Evolutionary conservation across 1,139 yeast genomes (phyloP).

Genomic region (Arxiozyma telluris): DNA sequence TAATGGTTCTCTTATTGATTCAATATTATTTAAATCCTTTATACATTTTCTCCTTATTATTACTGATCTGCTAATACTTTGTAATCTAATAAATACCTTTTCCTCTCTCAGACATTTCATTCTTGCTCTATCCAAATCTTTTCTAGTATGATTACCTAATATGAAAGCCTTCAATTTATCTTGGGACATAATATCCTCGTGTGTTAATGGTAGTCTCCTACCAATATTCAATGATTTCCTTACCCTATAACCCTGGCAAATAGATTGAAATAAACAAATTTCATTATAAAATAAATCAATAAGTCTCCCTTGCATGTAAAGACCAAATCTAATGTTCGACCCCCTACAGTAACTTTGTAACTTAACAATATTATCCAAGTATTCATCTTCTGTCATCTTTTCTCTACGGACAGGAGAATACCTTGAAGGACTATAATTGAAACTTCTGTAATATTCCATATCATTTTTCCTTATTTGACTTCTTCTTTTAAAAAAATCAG

Average conservation of each 20-base stretch:
- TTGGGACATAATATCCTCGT: background rate
- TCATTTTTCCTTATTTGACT: slow-evolving; percentile 23
- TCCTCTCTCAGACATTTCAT: slow-evolving; percentile 6
- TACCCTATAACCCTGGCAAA: slow-evolving; percentile 26
- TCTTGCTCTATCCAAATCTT: slow-evolving; percentile 5
- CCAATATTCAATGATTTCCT: slow-evolving; percentile 11
- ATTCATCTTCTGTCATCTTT: slow-evolving; percentile 30
- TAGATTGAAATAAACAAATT: slow-evolving; percentile 31
- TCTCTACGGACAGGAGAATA: slow-evolving; percentile 31
- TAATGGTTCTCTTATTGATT: slow-evolving; percentile 4
- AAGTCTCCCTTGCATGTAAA: slow-evolving; percentile 46
- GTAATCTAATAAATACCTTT: slow-evolving; percentile 17
- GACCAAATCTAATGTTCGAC: slow-evolving; percentile 49
- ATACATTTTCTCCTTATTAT: slow-evolving; percentile 4
- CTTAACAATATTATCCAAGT: slow-evolving; percentile 31
- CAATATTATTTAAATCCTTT: background rate
- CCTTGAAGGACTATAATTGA: slow-evolving; percentile 18
- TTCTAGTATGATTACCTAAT: slow-evolving; percentile 29
- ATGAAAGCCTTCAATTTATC: slow-evolving; percentile 32
- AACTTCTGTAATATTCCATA: slow-evolving; percentile 19
- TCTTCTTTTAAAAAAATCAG: slow-evolving; percentile 25
- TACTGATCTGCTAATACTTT: slow-evolving; percentile 35
- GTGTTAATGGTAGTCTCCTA: background rate
- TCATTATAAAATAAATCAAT: slow-evolving; percentile 26
- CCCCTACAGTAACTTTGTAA: slow-evolving; percentile 63